Evolutionary conservation across 2,329 filamentous ascomycete genomes (phyloP), one percentile per base, ranked within the genome.

Genomic region (Penicillium polonicum): DNA sequence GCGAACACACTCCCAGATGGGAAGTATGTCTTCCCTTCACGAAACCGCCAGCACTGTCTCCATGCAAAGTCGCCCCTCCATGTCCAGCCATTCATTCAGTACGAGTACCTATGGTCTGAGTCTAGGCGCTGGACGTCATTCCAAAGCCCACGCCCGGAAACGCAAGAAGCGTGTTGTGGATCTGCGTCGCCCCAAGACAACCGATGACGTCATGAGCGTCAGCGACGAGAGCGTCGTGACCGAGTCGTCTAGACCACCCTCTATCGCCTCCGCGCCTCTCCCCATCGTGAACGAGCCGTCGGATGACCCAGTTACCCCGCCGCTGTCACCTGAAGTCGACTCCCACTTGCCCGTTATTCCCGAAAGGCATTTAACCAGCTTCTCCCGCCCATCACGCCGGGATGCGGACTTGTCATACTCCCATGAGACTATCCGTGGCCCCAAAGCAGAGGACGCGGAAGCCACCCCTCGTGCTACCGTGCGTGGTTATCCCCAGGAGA

Each of bases 41-140:
- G 88, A 91, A 68, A 84, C 83, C 21, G 85, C 85, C 43, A 90
- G 88, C 70, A 79, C 85, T n/a, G 83, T 84, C 4, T 83, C 86
- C 44, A 70, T 86, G 48, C 83, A 87, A n/a, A 88, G 87, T 7
- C 82, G 91, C 44, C 72, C 74, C 6, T 70, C 73, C 13, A 59
- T 72, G 31, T 67, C 68, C 4, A 64, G 67, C 13, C 70, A 76
- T 38, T 70, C 69, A 3, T 74, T 76, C 54, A 76, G 69, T 48
- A 68, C 72, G 43, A 76, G 70, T 53, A 69, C 72, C 48, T 76
- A 74, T 54, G 75, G 76, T 0, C 64, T 79, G 57, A 75, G 67
- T 51, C 58, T 78, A 58, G 73, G 74, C 10, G 66, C 75, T 8
- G 73, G 74, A 29, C 75, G 77, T 36, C 77, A 80, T 60, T 75